Percentiles rank a stretch among this genome's conserved stretches.
Conservation (phyloP, 1,284 basidiomycete genomes). For the Anthracocystis panici-leucophaei region DNA sequence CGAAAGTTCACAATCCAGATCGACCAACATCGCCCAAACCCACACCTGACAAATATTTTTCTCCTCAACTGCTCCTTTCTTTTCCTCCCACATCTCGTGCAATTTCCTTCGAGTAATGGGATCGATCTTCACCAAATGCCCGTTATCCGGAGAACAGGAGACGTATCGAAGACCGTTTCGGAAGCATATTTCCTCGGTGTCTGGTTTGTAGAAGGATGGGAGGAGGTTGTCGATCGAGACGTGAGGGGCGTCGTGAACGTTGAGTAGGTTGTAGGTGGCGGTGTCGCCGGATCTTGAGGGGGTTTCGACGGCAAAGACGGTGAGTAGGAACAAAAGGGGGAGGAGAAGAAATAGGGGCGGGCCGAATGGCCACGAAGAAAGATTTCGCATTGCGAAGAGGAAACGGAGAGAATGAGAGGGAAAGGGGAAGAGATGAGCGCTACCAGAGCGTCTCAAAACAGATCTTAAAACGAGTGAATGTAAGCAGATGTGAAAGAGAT, state of each 20-base stretch:
- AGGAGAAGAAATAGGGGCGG: slow-evolving; percentile 2
- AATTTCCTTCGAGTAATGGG: not conserved
- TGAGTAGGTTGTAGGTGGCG: no score
- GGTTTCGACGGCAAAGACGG: not conserved
- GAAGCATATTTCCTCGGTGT: slow-evolving; percentile 25
- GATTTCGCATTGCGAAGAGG: not conserved
- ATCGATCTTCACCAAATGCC: slow-evolving; percentile 11
- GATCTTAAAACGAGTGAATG: not conserved
- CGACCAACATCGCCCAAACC: not conserved
- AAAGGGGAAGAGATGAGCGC: not conserved
- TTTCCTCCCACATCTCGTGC: not conserved
- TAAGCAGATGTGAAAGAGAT: not conserved
- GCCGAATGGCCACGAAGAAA: not conserved
- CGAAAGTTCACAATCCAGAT: not conserved
- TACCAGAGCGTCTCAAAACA: slow-evolving; percentile 17
- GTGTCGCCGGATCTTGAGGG: not conserved
- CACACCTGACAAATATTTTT: not conserved
- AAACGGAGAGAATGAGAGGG: not conserved
- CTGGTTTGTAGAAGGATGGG: slow-evolving; percentile 15
- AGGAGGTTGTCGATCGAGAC: not conserved
- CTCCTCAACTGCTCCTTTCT: not conserved
- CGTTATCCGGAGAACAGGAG: slow-evolving; percentile 3
- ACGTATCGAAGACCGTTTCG: slow-evolving; percentile 17
- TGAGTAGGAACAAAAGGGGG: not conserved
- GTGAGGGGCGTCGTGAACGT: no score